Evolutionary conservation across 306 rosid genomes (phyloP).

Genomic region (Arachis hypogaea): DNA sequence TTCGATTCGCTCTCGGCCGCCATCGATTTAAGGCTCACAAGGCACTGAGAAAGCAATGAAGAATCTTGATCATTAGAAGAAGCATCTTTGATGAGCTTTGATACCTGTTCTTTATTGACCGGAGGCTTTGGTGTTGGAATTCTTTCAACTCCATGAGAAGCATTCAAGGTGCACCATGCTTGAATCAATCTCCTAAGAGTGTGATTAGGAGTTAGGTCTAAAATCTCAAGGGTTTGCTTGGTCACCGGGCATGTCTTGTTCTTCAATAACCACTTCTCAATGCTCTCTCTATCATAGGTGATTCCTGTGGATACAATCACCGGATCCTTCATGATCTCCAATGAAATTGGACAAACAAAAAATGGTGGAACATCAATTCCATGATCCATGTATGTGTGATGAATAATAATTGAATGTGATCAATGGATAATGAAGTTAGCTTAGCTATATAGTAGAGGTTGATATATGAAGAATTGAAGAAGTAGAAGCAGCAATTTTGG

Average conservation of each 20-base stretch:
- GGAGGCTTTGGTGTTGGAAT: constrained; percentile 90
- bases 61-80: constrained; percentile 30
- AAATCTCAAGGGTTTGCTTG: constrained; percentile 49
- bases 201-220: constrained; percentile 75
- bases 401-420: not conserved
- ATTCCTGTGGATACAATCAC: constrained; percentile 76
- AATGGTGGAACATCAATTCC: constrained; percentile 76
- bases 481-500: not conserved
- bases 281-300: constrained; percentile 79
- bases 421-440: not conserved
- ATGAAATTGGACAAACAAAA: constrained; percentile 79
- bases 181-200: constrained; percentile 85
- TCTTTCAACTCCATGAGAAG: constrained; percentile 68
- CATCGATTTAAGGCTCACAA: constrained; percentile 54
- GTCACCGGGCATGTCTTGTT: constrained; percentile 74
- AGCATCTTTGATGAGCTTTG: constrained; percentile 57
- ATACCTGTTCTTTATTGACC: not conserved
- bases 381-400: constrained; percentile 42
- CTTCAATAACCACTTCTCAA: constrained; percentile 80
- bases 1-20: constrained; percentile 68
- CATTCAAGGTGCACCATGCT: constrained; percentile 84
- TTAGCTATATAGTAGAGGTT: too few species aligned
- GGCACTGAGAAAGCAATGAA: constrained; percentile 42
- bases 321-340: constrained; percentile 87
- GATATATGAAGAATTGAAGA: not conserved